phyloP scores from a whole-genome alignment of 148 eudicot genomes.

The Rheum nobile region DNA sequence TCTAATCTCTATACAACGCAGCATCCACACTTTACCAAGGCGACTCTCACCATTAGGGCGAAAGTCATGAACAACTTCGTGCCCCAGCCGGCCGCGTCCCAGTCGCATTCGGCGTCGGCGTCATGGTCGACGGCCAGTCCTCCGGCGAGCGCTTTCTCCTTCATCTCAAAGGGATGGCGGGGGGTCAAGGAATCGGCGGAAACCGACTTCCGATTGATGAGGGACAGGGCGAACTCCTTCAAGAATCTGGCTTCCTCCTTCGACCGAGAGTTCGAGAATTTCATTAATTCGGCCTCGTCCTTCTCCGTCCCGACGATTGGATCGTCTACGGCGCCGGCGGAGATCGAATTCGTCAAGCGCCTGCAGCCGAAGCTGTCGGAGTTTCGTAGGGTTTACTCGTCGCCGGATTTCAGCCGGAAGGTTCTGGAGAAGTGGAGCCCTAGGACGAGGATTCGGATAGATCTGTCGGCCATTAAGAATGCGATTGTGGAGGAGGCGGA shows the following conservation, averaged over 20 bases:
- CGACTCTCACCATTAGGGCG: not conserved
- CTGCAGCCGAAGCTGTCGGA: conserved; percentile 70
- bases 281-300: conserved; percentile 53
- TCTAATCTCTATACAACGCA: not conserved
- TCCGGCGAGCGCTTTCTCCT: conserved; percentile 53
- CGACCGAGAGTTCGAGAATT: conserved; percentile 69
- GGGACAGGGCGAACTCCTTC: conserved; percentile 64
- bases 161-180: conserved; percentile 75
- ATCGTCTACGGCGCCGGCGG: conserved; percentile 32
- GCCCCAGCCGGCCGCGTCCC: conserved; percentile 22
- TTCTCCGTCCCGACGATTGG: conserved; percentile 40
- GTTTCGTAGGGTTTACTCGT: conserved; percentile 72
- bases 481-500: conserved; percentile 64
- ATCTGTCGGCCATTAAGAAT: conserved; percentile 62
- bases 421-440: conserved; percentile 64
- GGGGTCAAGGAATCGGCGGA: conserved; percentile 73
- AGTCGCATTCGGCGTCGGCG: conserved; percentile 7
- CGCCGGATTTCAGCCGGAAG: conserved; percentile 65
- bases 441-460: conserved; percentile 46
- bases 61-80: conserved; percentile 26
- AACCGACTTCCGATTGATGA: conserved; percentile 72
- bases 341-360: conserved; percentile 62
- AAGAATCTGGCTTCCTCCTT: conserved; percentile 62
- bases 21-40: not conserved
- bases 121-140: conserved; percentile 20